Evolutionary conservation across 1,139 yeast species (phyloP).

Genomic region (Eremothecium sinecaudum): DNA sequence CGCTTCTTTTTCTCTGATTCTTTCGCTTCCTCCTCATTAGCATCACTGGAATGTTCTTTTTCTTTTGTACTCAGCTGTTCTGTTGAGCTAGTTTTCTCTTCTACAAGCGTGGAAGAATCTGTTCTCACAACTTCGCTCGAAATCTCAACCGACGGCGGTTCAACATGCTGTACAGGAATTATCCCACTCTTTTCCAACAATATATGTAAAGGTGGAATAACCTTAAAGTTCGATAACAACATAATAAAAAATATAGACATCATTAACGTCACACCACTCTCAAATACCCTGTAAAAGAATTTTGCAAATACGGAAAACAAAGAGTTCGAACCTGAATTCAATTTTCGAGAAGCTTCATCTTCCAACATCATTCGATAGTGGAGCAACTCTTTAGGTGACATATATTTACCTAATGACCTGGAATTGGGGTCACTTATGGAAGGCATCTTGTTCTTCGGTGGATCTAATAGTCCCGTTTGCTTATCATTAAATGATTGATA

Average conservation of each 20-base stretch:
- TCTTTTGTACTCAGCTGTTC: no score
- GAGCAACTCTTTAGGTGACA: slow-evolving; percentile 22
- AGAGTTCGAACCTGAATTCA: slow-evolving; percentile 7
- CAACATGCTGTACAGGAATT: slow-evolving; percentile 11
- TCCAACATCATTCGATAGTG: slow-evolving; percentile 20
- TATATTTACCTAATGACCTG: slow-evolving; percentile 17
- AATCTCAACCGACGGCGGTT: slow-evolving; percentile 13
- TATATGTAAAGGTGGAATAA: slow-evolving; percentile 34
- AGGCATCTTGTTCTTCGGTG: slow-evolving; percentile 15
- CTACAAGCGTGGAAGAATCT: slow-evolving; percentile 3
- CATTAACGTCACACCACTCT: slow-evolving; percentile 41
- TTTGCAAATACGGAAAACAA: slow-evolving; percentile 21
- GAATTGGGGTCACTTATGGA: slow-evolving; percentile 10
- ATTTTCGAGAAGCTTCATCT: slow-evolving; percentile 20
- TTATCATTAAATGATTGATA: slow-evolving; percentile 10
- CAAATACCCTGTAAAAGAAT: slow-evolving; percentile 38
- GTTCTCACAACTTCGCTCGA: slow-evolving; percentile 5
- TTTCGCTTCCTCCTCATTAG: slow-evolving; percentile 6
- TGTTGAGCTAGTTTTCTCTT: no score
- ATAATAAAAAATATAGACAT: slow-evolving; percentile 31
- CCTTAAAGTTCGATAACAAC: slow-evolving; percentile 34
- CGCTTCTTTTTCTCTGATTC: slow-evolving; percentile 39
- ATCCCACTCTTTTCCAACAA: slow-evolving; percentile 30
- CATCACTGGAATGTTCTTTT: slow-evolving; percentile 7
- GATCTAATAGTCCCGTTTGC: slow-evolving; percentile 20